Evolutionary conservation across 352 stramenopile species (phyloP), one percentile per base, ranked within the genome.

Genomic region (Achlya hypogyna): DNA sequence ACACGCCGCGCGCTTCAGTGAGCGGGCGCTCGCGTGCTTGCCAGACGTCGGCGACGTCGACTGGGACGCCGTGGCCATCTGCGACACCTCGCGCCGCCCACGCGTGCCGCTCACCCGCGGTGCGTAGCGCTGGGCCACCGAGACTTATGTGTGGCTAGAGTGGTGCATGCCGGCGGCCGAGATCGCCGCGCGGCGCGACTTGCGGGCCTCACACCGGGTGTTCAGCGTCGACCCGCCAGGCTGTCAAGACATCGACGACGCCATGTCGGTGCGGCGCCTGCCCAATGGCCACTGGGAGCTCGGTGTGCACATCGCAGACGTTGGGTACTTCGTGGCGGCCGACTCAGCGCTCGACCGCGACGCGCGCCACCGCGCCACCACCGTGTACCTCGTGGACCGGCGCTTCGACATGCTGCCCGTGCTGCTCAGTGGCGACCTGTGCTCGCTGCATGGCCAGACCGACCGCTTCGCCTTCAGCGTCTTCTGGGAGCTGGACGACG

Each of bases 231-330:
- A 96, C 42, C 88, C 88, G 10, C 84, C 81, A 0, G 88, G 87
- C 0, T 96, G 88, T 62, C 86, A 95, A 65, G 88, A 96, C 69
- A 96, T 96, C 69, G 88, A 96, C 65, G 88, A 99, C 78, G 97
- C 97, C 4, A 78, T 99, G 34, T 96, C 99, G 72, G 96, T 87
- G 20, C 89, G 84, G 20, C 69, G 88, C 32, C 76, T 99, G 28
- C 79, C 87, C 6, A 98, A 99, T 74, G 96, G 95, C 25, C 84
- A 89, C 68, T 62, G 93, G 58, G 84, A 98, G 56, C 83, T 98
- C 6, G 96, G 96, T 14, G 96, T 99, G 18, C 97, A 99, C 73
- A 99, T 99, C 78, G 97, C 97, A 4, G 97, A 99, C 73, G 97
- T 99, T 9, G 98, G 95, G 56, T 93, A 99, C 75, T 99, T 99